phyloP scores from a whole-genome alignment of 2,329 filamentous ascomycete genomes.

The Hymenoscyphus fructigenus region DNA sequence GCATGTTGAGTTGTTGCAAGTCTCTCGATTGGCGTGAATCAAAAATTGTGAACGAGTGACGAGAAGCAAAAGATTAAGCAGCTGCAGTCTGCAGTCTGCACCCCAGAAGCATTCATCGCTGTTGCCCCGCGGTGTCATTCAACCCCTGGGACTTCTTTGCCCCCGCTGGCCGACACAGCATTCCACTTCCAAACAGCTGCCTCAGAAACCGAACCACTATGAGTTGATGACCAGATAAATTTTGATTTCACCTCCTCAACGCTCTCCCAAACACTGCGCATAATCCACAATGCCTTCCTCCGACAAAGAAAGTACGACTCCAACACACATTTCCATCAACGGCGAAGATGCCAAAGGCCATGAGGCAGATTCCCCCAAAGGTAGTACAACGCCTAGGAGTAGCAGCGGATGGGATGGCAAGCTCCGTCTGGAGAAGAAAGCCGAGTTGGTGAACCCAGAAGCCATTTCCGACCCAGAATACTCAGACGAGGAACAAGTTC shows the following conservation, averaged over 20 bases:
- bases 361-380: conserved; percentile 28
- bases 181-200: background rate
- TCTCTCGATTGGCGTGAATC: conserved; percentile 11
- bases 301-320: conserved; percentile 25
- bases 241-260: background rate
- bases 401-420: conserved; percentile 83
- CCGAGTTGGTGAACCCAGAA: conserved; percentile 73
- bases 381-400: conserved; percentile 39
- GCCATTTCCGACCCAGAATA: conserved; percentile 83
- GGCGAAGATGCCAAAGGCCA: conserved; percentile 27
- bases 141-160: conserved; percentile 5
- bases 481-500: conserved; percentile 69
- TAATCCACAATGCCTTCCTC: conserved; percentile 23
- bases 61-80: background rate
- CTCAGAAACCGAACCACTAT: conserved; percentile 14
- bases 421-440: conserved; percentile 69
- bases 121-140: conserved; percentile 6
- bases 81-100: background rate
- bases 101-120: conserved; percentile 7
- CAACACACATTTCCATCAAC: conserved; percentile 31
- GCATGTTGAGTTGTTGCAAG: conserved; percentile 20
- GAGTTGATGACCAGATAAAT: conserved; percentile 14
- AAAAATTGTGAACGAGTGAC: background rate
- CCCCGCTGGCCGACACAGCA: background rate
- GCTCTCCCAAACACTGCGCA: background rate